A percentile compares a stretch with the other conserved stretches of the same genome.
These are phyloP conservation scores for Phytophthora syringae DNA, from an alignment of 352 stramenopile genomes.

Conservation along the genomic window DNA sequence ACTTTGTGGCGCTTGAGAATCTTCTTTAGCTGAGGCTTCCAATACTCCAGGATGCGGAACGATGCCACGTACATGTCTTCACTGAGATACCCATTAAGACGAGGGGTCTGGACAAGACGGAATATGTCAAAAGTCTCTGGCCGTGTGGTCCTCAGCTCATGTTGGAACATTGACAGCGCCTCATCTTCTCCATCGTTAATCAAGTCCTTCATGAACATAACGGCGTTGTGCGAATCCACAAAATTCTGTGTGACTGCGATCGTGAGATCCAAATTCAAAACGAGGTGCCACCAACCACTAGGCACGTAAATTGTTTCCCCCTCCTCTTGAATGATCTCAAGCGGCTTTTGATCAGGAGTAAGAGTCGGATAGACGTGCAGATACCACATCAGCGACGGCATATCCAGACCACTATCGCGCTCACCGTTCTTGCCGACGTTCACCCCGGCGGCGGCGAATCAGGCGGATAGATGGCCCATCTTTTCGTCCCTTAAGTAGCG, in stretches of 20 bases:
- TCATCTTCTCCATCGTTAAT: slow-evolving; percentile 70
- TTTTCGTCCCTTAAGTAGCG: slow-evolving; percentile 92
- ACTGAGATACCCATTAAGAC: slow-evolving; percentile 62
- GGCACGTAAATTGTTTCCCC: slow-evolving; percentile 98
- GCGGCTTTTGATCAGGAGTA: slow-evolving; percentile 67
- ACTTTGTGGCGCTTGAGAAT: slow-evolving; percentile 61
- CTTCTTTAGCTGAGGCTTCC: slow-evolving; percentile 62
- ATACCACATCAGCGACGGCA: slow-evolving; percentile 88
- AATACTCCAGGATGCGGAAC: slow-evolving; percentile 66
- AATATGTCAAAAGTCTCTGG: slow-evolving; percentile 76
- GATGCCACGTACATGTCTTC: slow-evolving; percentile 66
- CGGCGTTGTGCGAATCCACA: slow-evolving; percentile 84
- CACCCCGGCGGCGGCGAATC: slow-evolving; percentile 74
- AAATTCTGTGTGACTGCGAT: slow-evolving; percentile 98
- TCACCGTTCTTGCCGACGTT: slow-evolving; percentile 55
- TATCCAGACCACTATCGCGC: slow-evolving; percentile 68
- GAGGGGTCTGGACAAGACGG: slow-evolving; percentile 63
- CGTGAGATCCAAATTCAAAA: slow-evolving; percentile 95
- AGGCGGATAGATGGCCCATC: slow-evolving; percentile 96
- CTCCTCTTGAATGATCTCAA: slow-evolving; percentile 90
- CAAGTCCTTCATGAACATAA: slow-evolving; percentile 78
- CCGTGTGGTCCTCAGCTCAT: slow-evolving; percentile 47
- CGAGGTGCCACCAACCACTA: slow-evolving; percentile 97
- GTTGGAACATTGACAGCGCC: slow-evolving; percentile 57
- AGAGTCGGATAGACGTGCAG: slow-evolving; percentile 87